Base-by-base conservation (phyloP, 129 eudicot genomes). In the Saussurea involucrata region DNA sequence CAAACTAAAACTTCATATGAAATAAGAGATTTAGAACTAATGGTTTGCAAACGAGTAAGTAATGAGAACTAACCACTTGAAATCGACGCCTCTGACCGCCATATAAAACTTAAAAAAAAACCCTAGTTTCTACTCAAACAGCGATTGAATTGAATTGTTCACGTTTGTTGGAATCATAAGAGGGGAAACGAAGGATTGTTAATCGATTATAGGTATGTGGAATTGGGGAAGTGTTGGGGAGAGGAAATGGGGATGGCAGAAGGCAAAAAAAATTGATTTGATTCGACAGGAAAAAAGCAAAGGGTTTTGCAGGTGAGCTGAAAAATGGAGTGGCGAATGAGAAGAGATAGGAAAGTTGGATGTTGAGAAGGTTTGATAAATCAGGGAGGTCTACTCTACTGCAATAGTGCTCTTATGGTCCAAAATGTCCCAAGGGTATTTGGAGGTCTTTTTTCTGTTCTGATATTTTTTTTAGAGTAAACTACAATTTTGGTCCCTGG, bases 71-170 rank as follows among this genome's bases (percentile, higher is more conserved):
- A 22, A 90, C 92, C 96, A 90, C 85, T 90, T 90, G 68, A 90
- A 90, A 85, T 90, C 90, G 29, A 90, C 92, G 24, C 96, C 90
- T 75, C 87, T 73, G 24, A 86, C 86, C 32, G 92, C 94, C 97
- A 81, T 81, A 86, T 69, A 24, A 42, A 37, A 22, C 46, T 24
- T 49, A 46, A 21, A 15, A 17, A 15, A 53, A 80, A 86, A 72
- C 81, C 87, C 87, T 83, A 80, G 31, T 36, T 72, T 57, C 29
- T 6, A 33, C 24, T n/a, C 21, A 33, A 27, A 13, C 32, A 61
- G 4, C 8, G 57, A 25, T 18, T 63, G 34, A 34, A 69, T 36
- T 37, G 34, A 4, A 49, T 49, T 53, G 22, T 53, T 53, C 0
- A 0, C 9, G 61, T 17, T 53, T 53, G 61, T 63, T 37, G 66